These are phyloP conservation scores for Epichloe sibirici DNA, from an alignment of 2,329 filamentous ascomycete species.

Conservation along the genomic window DNA sequence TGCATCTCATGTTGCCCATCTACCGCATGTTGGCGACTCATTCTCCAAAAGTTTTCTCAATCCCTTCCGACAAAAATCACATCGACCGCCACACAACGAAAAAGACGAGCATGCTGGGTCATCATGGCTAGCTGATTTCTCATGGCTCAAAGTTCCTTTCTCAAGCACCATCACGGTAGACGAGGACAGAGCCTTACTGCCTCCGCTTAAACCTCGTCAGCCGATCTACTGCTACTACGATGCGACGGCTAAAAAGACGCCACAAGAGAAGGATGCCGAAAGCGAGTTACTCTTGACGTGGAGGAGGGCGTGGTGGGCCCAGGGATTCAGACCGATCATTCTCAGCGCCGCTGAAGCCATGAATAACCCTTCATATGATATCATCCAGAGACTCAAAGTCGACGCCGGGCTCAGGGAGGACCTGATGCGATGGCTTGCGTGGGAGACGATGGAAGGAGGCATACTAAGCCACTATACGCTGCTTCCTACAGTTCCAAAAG, in stretches of 20 bases:
- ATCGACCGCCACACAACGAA: constrained; percentile 60
- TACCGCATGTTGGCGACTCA: constrained; percentile 18
- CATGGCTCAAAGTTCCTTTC: constrained; percentile 76
- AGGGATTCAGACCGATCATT: constrained; percentile 79
- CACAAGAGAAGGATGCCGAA: constrained; percentile 57
- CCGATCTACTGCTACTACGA: constrained; percentile 91
- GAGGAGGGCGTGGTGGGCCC: constrained; percentile 90
- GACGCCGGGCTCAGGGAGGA: constrained; percentile 53
- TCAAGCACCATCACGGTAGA: constrained; percentile 70
- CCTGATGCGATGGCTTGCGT: constrained; percentile 78
- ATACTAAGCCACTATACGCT: constrained; percentile 68
- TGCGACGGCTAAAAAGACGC: constrained; percentile 47
- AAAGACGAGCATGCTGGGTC: constrained; percentile 70
- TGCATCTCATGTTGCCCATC: constrained; percentile 25
- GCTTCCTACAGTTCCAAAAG: constrained; percentile 68
- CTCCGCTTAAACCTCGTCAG: constrained; percentile 57
- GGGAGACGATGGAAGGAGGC: constrained; percentile 81
- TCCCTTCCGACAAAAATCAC: constrained; percentile 57
- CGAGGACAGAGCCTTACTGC: constrained; percentile 71
- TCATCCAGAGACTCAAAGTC: constrained; percentile 52
- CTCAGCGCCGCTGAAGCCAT: constrained; percentile 69
- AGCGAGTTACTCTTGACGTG: constrained; percentile 71
- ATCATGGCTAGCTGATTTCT: constrained; percentile 81
- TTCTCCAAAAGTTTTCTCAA: constrained; percentile 41
- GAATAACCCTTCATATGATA: constrained; percentile 66